A percentile compares a stretch with the other conserved stretches of the same genome.
phyloP scores from a whole-genome alignment of 2,329 filamentous ascomycete species.

The Trichoderma gracile region DNA sequence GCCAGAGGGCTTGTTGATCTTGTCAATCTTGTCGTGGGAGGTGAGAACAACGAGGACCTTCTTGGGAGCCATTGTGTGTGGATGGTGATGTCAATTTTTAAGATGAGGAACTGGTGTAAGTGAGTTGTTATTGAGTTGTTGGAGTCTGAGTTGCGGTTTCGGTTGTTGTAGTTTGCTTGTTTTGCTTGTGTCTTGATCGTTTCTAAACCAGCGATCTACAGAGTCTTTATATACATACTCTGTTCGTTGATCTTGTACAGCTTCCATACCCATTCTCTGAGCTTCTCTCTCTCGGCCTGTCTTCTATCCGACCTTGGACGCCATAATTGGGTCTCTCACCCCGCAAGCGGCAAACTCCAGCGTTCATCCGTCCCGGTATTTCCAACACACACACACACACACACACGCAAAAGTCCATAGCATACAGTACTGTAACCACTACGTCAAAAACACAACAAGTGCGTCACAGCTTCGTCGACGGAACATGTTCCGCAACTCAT shows the following conservation, averaged over 20 bases:
- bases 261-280: not conserved
- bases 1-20: slow-evolving; percentile 59
- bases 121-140: not conserved
- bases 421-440: too few relatives aligned
- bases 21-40: slow-evolving; percentile 54
- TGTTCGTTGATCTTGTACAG: not conserved
- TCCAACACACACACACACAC: too few relatives aligned
- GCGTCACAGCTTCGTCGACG: too few relatives aligned
- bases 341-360: not conserved
- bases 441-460: too few relatives aligned
- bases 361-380: not conserved
- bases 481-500: too few relatives aligned
- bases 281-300: slow-evolving; percentile 3
- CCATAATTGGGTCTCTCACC: not conserved
- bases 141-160: not conserved
- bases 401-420: too few relatives aligned
- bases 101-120: not conserved
- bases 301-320: not conserved
- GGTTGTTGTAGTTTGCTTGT: not conserved
- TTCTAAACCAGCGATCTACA: not conserved
- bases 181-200: not conserved
- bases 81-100: not conserved
- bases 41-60: slow-evolving; percentile 73
- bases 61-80: slow-evolving; percentile 38
- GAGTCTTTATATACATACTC: not conserved